Base-by-base conservation (phyloP, 257 asterid genomes). In the Perilla frutescens region DNA sequence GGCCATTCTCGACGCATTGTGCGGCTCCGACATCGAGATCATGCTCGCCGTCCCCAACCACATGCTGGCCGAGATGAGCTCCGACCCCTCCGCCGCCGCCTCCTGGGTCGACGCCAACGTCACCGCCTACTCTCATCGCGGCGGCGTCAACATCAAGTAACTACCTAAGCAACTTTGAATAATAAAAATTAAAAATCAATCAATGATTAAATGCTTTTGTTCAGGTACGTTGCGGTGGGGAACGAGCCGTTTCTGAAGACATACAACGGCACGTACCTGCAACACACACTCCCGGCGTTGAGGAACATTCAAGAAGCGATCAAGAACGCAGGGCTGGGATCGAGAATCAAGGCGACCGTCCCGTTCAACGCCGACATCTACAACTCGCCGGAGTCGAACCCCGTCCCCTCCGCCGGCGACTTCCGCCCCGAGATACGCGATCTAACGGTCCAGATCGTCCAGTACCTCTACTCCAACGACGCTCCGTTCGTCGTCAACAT, bases 401-500 rank as follows among this genome's bases (percentile, higher is more conserved):
- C 85, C 1, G 86, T 91, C 8, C 99, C 99, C 0, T 92, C 99
- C 1, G 97, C 93, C 0, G 98, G 98, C 0, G 97, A 95, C 70
- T 95, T 95, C 80, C 75, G 99, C 82, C 92, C 92, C 0, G 97
- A 95, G 48, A 76, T 92, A 45, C 91, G 96, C 0, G 97, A 94
- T 40, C 81, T 90, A 39, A 81, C 96, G 0, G 15, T 94, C 41
- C 91, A 91, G 62, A 84, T 94, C 6, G 39, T 87, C 59, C 96
- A 90, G 11, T 88, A 83, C 74, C 70, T 94, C 1, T 11, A 81
- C 79, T 73, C 90, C 1, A 90, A 91, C 59, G 89, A 80, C 6
- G 96, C 97, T 1, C 99, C 99, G 0, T 91, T 94, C 59, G 96
- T 87, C 3, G 97, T 91, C 26, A 94, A 94, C 80, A 91, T 94